These are phyloP conservation scores for Naganishia vishniacii DNA, from an alignment of 768 basidiomycete genomes.

Conservation along the genomic window DNA sequence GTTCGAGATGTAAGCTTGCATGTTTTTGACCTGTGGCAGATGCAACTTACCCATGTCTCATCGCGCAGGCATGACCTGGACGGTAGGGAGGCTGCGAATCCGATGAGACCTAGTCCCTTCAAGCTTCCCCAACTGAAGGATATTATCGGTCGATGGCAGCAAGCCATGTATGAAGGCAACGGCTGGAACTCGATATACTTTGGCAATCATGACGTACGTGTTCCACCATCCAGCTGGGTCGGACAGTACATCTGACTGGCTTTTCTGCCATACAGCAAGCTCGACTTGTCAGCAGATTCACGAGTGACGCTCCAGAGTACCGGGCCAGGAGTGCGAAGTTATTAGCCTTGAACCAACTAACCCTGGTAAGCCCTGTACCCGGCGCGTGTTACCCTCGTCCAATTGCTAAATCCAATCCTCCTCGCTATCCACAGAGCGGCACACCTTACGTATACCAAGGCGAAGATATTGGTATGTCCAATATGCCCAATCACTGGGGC, in stretches of 20 bases:
- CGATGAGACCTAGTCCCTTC: constrained; percentile 53
- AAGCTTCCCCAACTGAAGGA: constrained; percentile 56
- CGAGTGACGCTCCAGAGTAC: constrained; percentile 59
- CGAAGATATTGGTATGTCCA: constrained; percentile 63
- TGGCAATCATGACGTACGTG: constrained; percentile 16
- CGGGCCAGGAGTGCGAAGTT: constrained; percentile 61
- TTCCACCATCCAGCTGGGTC: too few species aligned
- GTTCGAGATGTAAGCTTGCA: constrained; percentile 37
- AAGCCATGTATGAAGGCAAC: constrained; percentile 56
- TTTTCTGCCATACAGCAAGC: constrained; percentile 26
- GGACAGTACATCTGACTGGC: background rate
- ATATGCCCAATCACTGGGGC: constrained; percentile 54
- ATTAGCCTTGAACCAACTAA: constrained; percentile 59
- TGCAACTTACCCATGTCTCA: background rate
- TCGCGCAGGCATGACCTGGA: constrained; percentile 5
- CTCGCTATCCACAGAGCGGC: background rate
- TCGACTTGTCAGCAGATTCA: constrained; percentile 62
- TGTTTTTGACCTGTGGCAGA: constrained; percentile 33
- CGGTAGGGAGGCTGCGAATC: constrained; percentile 52
- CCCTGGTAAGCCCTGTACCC: constrained; percentile 40
- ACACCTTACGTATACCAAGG: constrained; percentile 55
- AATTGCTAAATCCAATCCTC: too few species aligned
- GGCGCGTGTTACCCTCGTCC: too few species aligned
- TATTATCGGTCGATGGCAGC: constrained; percentile 56
- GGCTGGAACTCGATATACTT: constrained; percentile 60